Evolutionary conservation across 257 asterid species (phyloP), one percentile per base, ranked within the genome.

Genomic region (Hygrophila difformis): DNA sequence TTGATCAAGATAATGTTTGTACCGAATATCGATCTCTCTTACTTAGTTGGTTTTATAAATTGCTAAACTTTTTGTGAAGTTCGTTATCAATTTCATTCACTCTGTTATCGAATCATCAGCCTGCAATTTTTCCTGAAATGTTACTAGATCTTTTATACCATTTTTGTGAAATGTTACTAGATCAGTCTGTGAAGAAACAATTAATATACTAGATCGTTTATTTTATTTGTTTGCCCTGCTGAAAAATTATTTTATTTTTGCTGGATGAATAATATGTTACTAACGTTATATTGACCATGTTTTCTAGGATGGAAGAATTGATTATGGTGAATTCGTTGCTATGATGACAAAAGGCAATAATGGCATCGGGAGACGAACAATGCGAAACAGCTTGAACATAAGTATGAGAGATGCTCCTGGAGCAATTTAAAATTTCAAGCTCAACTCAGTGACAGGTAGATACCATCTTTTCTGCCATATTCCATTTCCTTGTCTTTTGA

Each of bases 1-100:
- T 82, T 57, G 94, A 82, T 69, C 85, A 78, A 54, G 83, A 82
- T 62, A 82, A 82, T 39, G 94, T 82, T n/a, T n/a, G n/a, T n/a
- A n/a, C n/a, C n/a, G n/a, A n/a, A n/a, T 24, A 24, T 24, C 29
- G 3, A 2, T 24, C 29, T 24, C 7, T 24, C 29, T 24, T 24
- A 24, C 29, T 24, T 24, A 2, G 29, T 24, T 2, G 29, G 5
- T 24, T 7, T 24, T 7, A 24, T 24, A 7, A 24, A 2, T 24
- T 24, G 7, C 29, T 24, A 24, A 24, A 24, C 29, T 24, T 24
- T 24, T 24, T 24, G n/a, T n/a, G n/a, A n/a, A n/a, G n/a, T n/a
- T n/a, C n/a, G n/a, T n/a, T n/a, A n/a, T n/a, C n/a, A n/a, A n/a
- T n/a, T n/a, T n/a, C n/a, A n/a, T n/a, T n/a, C n/a, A n/a, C n/a